Evolutionary conservation across 805 yeast species (phyloP).

Genomic region (Saturnispora dispora): DNA sequence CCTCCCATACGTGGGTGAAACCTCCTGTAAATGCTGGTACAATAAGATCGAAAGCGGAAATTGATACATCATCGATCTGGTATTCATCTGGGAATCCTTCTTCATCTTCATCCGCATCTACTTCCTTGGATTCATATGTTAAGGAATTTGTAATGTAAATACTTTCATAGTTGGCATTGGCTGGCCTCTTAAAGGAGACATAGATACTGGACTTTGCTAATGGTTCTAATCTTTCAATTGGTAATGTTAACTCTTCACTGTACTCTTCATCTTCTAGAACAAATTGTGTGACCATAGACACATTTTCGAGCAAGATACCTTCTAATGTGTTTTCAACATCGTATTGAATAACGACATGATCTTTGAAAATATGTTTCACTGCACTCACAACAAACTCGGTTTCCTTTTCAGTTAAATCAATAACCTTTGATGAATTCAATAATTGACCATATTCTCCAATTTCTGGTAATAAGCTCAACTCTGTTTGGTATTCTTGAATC

Average conservation of each 20-base stretch:
- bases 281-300: slow-evolving; percentile 54
- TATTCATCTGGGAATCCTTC: slow-evolving; percentile 93
- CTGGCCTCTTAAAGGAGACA: slow-evolving; percentile 61
- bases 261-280: slow-evolving; percentile 44
- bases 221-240: slow-evolving; percentile 66
- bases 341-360: slow-evolving; percentile 70
- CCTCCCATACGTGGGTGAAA: slow-evolving; percentile 68
- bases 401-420: slow-evolving; percentile 79
- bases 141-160: slow-evolving; percentile 54
- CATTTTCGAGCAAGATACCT: slow-evolving; percentile 68
- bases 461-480: slow-evolving; percentile 62
- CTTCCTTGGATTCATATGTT: slow-evolving; percentile 69
- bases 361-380: slow-evolving; percentile 71
- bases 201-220: slow-evolving; percentile 65
- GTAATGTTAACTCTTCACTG: slow-evolving; percentile 63
- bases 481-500: slow-evolving; percentile 64
- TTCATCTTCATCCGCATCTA: slow-evolving; percentile 59
- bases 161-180: slow-evolving; percentile 24
- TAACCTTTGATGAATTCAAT: slow-evolving; percentile 55
- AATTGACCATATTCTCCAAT: slow-evolving; percentile 64
- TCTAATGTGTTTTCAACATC: slow-evolving; percentile 77
- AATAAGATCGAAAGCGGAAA: slow-evolving; percentile 75
- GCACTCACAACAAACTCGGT: slow-evolving; percentile 87
- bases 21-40: slow-evolving; percentile 69
- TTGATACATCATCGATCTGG: slow-evolving; percentile 70